phyloP scores from a whole-genome alignment of 208 protist species.

The Naegleria fowleri region DNA sequence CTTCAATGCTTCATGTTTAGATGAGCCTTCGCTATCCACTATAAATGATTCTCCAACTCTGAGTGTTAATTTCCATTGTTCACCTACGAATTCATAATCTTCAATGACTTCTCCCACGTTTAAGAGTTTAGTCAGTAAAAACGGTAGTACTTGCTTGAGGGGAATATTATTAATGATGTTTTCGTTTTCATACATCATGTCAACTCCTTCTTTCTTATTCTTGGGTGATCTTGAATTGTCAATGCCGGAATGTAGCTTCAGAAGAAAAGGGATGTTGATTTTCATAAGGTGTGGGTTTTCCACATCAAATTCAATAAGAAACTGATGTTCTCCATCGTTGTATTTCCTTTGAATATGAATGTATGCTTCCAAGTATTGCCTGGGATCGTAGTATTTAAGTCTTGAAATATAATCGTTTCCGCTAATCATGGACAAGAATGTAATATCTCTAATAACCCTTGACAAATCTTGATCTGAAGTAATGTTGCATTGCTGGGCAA shows the following conservation, averaged over 20 bases:
- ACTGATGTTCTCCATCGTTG: background rate
- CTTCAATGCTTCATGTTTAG: background rate
- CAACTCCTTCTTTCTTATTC: background rate
- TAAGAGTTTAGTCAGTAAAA: background rate
- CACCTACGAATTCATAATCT: background rate
- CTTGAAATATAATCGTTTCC: constrained; percentile 1
- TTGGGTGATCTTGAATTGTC: background rate
- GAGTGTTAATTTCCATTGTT: background rate
- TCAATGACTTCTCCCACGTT: background rate
- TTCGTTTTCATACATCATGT: background rate
- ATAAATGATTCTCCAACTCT: background rate
- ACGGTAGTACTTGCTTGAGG: background rate
- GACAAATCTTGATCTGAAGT: background rate
- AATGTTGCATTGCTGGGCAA: background rate
- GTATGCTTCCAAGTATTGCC: background rate
- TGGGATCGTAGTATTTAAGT: background rate
- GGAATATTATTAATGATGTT: background rate
- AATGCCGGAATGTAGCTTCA: background rate
- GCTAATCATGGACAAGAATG: background rate
- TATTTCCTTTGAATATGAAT: background rate
- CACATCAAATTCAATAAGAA: background rate
- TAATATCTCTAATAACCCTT: background rate
- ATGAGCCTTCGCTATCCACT: background rate
- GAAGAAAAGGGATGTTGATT: background rate
- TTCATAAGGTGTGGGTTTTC: background rate